Evolutionary conservation across 495 filamentous ascomycete genomes (phyloP).

Genomic region (Penicillium atrosanguineum): DNA sequence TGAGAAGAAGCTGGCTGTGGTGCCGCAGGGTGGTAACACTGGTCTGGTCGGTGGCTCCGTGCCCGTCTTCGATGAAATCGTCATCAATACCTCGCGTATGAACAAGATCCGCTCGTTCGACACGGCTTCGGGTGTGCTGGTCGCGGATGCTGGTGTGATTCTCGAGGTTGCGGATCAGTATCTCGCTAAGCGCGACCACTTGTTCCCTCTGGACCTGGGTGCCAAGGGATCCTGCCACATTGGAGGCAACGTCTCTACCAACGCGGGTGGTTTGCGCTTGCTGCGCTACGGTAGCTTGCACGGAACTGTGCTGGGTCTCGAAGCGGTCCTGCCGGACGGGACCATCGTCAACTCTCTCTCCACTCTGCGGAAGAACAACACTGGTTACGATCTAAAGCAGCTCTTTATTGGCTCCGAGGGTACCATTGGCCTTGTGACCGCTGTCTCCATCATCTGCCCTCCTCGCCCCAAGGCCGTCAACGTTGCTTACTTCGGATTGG

Average conservation of each 20-base stretch:
- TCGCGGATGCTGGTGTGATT: conserved; percentile 87
- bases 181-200: conserved; percentile 71
- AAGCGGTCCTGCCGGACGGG: conserved; percentile 89
- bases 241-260: conserved; percentile 97
- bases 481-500: conserved; percentile 84
- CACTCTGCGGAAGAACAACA: conserved; percentile 94
- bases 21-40: conserved; percentile 97
- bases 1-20: conserved; percentile 82
- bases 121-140: conserved; percentile 84
- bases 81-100: conserved; percentile 85
- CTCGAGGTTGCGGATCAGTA: conserved; percentile 84
- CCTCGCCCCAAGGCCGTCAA: conserved; percentile 81
- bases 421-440: conserved; percentile 91
- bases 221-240: conserved; percentile 98
- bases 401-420: conserved; percentile 95
- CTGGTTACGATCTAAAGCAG: conserved; percentile 96
- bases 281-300: conserved; percentile 93
- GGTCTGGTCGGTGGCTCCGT: conserved; percentile 93
- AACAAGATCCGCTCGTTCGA: conserved; percentile 90
- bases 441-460: conserved; percentile 83
- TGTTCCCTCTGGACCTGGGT: conserved; percentile 93
- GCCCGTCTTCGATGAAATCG: conserved; percentile 96
- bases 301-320: conserved; percentile 85
- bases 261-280: conserved; percentile 87
- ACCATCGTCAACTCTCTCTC: conserved; percentile 86